A percentile compares a stretch with the other conserved stretches of the same genome.
These are phyloP conservation scores for Begonia masoniana DNA, from an alignment of 306 rosid species.

Conservation along the genomic window DNA sequence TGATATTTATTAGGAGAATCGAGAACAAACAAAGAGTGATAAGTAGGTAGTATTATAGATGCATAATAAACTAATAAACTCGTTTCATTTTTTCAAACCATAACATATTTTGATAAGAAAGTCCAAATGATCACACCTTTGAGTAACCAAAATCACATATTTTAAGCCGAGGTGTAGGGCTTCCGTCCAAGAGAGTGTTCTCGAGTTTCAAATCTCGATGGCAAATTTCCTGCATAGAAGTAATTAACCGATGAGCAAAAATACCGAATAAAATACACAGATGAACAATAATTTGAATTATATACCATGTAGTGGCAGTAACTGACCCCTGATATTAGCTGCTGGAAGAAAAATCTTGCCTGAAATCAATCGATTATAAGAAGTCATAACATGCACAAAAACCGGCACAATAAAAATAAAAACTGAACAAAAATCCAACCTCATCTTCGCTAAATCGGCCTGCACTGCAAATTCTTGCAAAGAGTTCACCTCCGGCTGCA, in stretches of 20 bases:
- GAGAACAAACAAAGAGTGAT: not conserved
- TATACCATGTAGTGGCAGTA: slow-evolving; percentile 84
- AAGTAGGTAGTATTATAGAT: not conserved
- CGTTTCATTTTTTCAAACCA: too few species aligned
- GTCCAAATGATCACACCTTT: slow-evolving; percentile 32
- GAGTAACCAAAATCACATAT: slow-evolving; percentile 95
- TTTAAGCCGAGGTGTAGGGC: slow-evolving; percentile 72
- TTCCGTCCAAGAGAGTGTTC: slow-evolving; percentile 80
- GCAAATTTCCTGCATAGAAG: slow-evolving; percentile 59
- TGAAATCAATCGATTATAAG: slow-evolving; percentile 13
- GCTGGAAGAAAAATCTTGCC: slow-evolving; percentile 99
- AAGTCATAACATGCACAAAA: not conserved
- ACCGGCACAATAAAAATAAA: slow-evolving; percentile 2
- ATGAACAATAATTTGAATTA: not conserved
- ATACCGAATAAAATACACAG: not conserved
- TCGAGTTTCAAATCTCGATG: slow-evolving; percentile 94
- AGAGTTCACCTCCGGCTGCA: slow-evolving; percentile 94
- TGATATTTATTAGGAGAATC: not conserved
- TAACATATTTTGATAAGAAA: too few species aligned
- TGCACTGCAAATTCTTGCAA: slow-evolving; percentile 55
- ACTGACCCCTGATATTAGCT: slow-evolving; percentile 90
- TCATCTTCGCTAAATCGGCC: slow-evolving; percentile 91
- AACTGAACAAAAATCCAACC: slow-evolving; percentile 28
- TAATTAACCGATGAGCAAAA: slow-evolving; percentile 2
- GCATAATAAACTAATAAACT: not conserved